Evolutionary conservation across 139 green algal species (phyloP), one percentile per base, ranked within the genome.

Genomic region (Chlorella sp.): DNA sequence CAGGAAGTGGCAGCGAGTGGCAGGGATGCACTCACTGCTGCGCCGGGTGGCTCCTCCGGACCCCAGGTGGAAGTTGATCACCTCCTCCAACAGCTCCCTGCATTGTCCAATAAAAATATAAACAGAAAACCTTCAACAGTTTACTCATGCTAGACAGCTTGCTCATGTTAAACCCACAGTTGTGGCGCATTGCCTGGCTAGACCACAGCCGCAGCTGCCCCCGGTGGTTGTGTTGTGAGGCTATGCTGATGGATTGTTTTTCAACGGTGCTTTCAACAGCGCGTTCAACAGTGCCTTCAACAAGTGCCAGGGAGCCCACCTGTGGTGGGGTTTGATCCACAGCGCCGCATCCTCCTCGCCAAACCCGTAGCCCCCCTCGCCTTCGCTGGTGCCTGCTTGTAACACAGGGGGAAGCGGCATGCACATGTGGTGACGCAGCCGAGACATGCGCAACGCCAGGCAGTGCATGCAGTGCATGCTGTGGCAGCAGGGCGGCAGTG

Each of bases 291-390:
- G 15, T 18, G 60, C 60, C 60, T 18, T 18, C 14, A 75, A 75
- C 21, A 28, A 68, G 14, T 18, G 14, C 15, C 69, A 36, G 16
- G 4, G 30, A 30, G 32, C 81, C 21, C 36, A 66, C 84, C 84
- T 81, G 61, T 66, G 42, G 39, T 81, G 68, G 5, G 84, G 84
- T 37, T 68, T 64, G 37, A 88, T 80, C 26, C 66, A 48, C 68
- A 81, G 84, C 30, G 39, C 84, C 21, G 84, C 84, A 30, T 83
- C 42, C 48, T 83, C 85, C n/a, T 40, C n/a, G 3, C 71, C 83
- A 66, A 40, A 64, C 21, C n/a, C 82, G 1, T 68, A 66, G 40
- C 40, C 26, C 14, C 19, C 32, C 73, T 57, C 48, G 48, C 71
- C 71, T 16, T n/a, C 73, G 71, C 71, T 76, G 21, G 48, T 32